A percentile compares a stretch with the other conserved stretches of the same genome.
Conservation (phyloP, 352 stramenopile genomes). For the Pythium grandisporangium region DNA sequence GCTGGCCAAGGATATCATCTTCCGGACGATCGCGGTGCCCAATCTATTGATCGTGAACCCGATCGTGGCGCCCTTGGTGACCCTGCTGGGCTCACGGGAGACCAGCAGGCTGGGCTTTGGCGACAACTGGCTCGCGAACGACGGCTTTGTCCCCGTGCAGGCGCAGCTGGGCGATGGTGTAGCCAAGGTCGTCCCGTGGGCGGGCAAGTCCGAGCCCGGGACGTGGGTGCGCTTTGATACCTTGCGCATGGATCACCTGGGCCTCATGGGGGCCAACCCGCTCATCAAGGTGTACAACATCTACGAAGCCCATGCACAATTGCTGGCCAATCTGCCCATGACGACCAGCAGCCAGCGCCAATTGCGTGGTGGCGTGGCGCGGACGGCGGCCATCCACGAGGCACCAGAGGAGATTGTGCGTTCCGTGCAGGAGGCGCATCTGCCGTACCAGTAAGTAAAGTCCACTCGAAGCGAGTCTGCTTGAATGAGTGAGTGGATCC, state of each 20-base stretch:
- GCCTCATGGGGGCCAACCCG: constrained; percentile 25
- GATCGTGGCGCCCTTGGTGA: constrained; percentile 3
- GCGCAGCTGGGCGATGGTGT: constrained; percentile 26
- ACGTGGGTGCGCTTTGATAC: constrained; percentile 44
- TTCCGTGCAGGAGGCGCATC: no score
- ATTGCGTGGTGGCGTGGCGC: no score
- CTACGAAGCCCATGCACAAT: no score
- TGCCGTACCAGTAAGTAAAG: no score
- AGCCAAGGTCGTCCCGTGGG: constrained; percentile 15
- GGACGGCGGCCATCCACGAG: no score
- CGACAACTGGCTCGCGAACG: constrained; percentile 20
- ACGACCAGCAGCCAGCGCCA: no score
- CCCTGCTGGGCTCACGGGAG: constrained; percentile 17
- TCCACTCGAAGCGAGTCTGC: no score
- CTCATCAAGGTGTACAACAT: constrained; percentile 31
- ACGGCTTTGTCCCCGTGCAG: constrained; percentile 25
- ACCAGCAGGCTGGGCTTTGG: constrained; percentile 10
- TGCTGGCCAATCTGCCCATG: no score
- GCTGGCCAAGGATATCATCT: constrained; percentile 5
- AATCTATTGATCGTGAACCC: constrained; percentile 14
- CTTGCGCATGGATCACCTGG: constrained; percentile 34
- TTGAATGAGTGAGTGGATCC: no score
- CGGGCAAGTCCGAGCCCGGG: constrained; percentile 19
- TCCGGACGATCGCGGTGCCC: constrained; percentile 16
- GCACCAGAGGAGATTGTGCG: no score